Percentiles rank a stretch among this genome's conserved stretches.
These are phyloP conservation scores for Kodamaea alishanica DNA, from an alignment of 1,139 yeast species.

Conservation along the genomic window DNA sequence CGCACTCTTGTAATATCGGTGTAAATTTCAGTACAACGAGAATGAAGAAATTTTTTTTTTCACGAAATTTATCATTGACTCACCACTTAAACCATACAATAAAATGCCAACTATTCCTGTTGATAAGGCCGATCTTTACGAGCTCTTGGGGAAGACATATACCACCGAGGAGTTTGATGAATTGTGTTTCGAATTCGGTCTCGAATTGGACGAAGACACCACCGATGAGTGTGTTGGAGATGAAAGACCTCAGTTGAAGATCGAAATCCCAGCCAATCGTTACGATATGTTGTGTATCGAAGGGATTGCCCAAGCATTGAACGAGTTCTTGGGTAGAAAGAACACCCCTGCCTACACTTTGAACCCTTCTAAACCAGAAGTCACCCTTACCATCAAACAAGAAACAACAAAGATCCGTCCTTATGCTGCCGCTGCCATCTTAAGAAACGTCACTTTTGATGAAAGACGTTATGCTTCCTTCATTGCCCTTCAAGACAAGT, in stretches of 20 bases:
- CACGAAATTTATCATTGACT: slow-evolving; percentile 9
- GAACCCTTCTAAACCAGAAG: slow-evolving; percentile 57
- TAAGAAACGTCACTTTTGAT: slow-evolving; percentile 78
- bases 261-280: slow-evolving; percentile 97
- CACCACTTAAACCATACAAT: slow-evolving; percentile 5
- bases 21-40: slow-evolving; percentile 6
- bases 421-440: slow-evolving; percentile 88
- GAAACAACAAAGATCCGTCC: slow-evolving; percentile 78
- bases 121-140: slow-evolving; percentile 87
- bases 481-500: slow-evolving; percentile 92
- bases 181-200: slow-evolving; percentile 94
- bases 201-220: slow-evolving; percentile 95
- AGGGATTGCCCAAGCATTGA: slow-evolving; percentile 94
- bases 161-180: slow-evolving; percentile 94
- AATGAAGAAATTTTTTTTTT: slow-evolving; percentile 6
- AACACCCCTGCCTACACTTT: slow-evolving; percentile 65
- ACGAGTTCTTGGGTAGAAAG: slow-evolving; percentile 75
- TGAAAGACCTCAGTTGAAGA: slow-evolving; percentile 94
- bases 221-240: slow-evolving; percentile 72
- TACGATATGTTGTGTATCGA: slow-evolving; percentile 97
- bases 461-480: slow-evolving; percentile 88
- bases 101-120: slow-evolving; percentile 95
- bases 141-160: slow-evolving; percentile 73
- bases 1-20: slow-evolving; percentile 1
- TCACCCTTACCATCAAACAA: slow-evolving; percentile 67